phyloP scores from a whole-genome alignment of 257 asterid genomes.

The Linderniella brevidens region DNA sequence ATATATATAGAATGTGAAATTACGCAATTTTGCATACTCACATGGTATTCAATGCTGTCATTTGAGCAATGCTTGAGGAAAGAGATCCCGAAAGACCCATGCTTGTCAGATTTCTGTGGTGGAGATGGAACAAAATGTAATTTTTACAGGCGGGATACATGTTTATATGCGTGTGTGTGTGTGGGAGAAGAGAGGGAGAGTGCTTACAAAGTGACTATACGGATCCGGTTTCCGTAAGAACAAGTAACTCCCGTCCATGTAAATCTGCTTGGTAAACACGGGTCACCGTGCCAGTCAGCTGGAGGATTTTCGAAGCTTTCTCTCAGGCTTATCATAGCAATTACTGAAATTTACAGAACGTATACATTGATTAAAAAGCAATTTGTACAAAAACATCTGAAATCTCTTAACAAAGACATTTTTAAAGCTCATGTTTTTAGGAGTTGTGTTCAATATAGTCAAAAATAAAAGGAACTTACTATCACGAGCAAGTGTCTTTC shows the following conservation, averaged over 20 bases:
- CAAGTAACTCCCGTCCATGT: slow-evolving; percentile 91
- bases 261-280: slow-evolving; percentile 67
- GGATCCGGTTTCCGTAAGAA: slow-evolving; percentile 45
- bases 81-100: slow-evolving; percentile 66
- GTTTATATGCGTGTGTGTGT: background rate
- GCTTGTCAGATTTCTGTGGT: slow-evolving; percentile 55
- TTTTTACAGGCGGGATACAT: background rate
- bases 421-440: too few relatives aligned
- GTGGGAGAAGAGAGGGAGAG: background rate
- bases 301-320: slow-evolving; percentile 58
- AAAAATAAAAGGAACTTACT: slow-evolving; percentile 24
- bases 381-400: background rate
- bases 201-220: slow-evolving; percentile 61
- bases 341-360: slow-evolving; percentile 27
- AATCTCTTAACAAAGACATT: background rate
- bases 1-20: background rate
- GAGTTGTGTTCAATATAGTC: too few relatives aligned
- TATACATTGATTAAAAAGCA: background rate
- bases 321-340: slow-evolving; percentile 47
- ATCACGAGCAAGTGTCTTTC: slow-evolving; percentile 70
- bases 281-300: slow-evolving; percentile 88
- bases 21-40: slow-evolving; percentile 17
- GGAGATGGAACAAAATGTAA: slow-evolving; percentile 4
- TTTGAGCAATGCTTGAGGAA: slow-evolving; percentile 44
- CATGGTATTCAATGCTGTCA: slow-evolving; percentile 75